Evolutionary conservation across 495 filamentous ascomycete species (phyloP).

Genomic region (Penicillium atrosanguineum): DNA sequence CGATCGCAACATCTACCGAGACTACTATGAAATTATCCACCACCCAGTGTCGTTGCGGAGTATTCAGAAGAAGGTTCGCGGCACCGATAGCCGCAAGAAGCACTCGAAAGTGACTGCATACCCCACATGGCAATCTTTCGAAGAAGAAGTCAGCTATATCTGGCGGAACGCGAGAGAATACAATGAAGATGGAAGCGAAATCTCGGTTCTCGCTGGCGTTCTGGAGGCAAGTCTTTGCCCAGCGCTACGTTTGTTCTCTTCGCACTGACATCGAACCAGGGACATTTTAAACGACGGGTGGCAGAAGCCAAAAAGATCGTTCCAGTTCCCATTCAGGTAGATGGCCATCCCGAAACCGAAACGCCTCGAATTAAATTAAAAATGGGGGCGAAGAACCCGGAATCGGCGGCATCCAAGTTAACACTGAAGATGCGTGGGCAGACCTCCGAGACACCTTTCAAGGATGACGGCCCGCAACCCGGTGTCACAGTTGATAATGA

Average conservation of each 20-base stretch:
- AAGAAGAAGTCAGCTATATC: constrained; percentile 70
- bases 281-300: constrained; percentile 61
- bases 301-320: constrained; percentile 65
- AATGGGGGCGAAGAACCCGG: constrained; percentile 56
- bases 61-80: constrained; percentile 68
- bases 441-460: constrained; percentile 26
- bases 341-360: constrained; percentile 37
- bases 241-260: not conserved
- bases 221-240: constrained; percentile 59
- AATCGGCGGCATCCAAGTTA: constrained; percentile 42
- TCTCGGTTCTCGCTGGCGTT: constrained; percentile 66
- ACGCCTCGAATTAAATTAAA: constrained; percentile 63
- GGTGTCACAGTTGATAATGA: constrained; percentile 51
- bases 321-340: constrained; percentile 64
- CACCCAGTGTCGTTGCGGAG: constrained; percentile 69
- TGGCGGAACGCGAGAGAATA: constrained; percentile 85
- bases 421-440: constrained; percentile 41
- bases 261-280: constrained; percentile 41
- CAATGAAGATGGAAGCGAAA: constrained; percentile 84
- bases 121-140: constrained; percentile 76
- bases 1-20: constrained; percentile 35
- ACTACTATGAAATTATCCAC: constrained; percentile 76
- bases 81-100: constrained; percentile 61
- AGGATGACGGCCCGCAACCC: constrained; percentile 30
- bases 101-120: constrained; percentile 67